Conservation (phyloP, 495 filamentous ascomycete genomes). For the Daldinia bambusicola region DNA sequence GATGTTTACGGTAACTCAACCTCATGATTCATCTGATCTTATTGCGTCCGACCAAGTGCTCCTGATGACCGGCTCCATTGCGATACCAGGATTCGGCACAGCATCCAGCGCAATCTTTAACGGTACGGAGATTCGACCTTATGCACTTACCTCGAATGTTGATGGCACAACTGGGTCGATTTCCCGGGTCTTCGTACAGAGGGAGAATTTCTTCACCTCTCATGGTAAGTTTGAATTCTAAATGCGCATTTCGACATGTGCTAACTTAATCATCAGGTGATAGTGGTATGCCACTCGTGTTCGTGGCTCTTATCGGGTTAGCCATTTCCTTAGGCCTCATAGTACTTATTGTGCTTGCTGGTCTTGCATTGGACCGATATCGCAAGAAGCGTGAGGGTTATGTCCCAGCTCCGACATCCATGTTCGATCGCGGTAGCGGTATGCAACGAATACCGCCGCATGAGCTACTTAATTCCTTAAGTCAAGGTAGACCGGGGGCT, state of each 20-base stretch:
- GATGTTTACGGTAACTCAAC: constrained; percentile 72
- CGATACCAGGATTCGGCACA: constrained; percentile 76
- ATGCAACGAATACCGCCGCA: constrained; percentile 84
- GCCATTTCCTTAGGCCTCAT: constrained; percentile 87
- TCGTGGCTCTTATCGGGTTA: constrained; percentile 91
- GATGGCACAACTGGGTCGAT: constrained; percentile 67
- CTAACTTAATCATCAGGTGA: constrained; percentile 51
- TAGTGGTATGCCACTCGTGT: constrained; percentile 77
- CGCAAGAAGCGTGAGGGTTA: constrained; percentile 90
- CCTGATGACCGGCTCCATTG: constrained; percentile 83
- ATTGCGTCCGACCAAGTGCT: constrained; percentile 74
- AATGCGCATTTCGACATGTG: constrained; percentile 38
- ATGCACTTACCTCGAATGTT: constrained; percentile 75
- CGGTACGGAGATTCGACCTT: constrained; percentile 79
- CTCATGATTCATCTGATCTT: constrained; percentile 72
- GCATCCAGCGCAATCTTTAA: constrained; percentile 91
- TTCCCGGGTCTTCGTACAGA: constrained; percentile 79
- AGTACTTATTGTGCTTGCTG: constrained; percentile 86
- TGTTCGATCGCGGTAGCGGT: constrained; percentile 77
- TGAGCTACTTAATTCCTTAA: constrained; percentile 72
- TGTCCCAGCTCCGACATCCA: constrained; percentile 77
- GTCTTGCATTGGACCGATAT: constrained; percentile 83
- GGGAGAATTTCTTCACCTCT: constrained; percentile 67
- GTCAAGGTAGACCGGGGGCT: constrained; percentile 51
- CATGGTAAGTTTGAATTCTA: constrained; percentile 43